A percentile compares a stretch with the other conserved stretches of the same genome.
These are phyloP conservation scores for Bolboschoenus planiculmis DNA, from an alignment of 176 grass and related monocot genomes.

Conservation along the genomic window DNA sequence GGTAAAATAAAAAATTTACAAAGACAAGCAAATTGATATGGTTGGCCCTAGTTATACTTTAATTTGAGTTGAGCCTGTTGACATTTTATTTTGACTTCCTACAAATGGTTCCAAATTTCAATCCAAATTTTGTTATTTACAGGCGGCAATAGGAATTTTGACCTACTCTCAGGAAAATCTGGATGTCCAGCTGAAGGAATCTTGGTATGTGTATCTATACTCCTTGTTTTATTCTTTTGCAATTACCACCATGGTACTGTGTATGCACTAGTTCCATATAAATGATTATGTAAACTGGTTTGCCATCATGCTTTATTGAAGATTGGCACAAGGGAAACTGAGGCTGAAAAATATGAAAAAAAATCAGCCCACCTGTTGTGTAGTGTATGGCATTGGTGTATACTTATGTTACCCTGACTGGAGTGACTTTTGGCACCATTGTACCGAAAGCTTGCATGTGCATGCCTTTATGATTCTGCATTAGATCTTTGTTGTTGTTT, in stretches of 20 bases:
- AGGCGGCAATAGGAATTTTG: constrained; percentile 96
- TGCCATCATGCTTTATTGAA: neutral
- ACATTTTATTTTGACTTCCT: neutral
- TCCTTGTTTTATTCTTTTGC: constrained; percentile 2
- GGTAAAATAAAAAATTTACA: neutral
- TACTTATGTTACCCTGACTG: neutral
- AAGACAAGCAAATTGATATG: neutral
- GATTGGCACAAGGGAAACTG: neutral
- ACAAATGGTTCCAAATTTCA: neutral
- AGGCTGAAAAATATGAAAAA: neutral
- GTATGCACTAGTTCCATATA: neutral
- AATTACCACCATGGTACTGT: neutral
- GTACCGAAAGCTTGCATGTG: neutral
- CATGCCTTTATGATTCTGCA: neutral
- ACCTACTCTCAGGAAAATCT: constrained; percentile 87
- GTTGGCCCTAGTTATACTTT: neutral
- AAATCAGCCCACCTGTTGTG: too few relatives aligned
- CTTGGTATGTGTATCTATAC: constrained; percentile 55
- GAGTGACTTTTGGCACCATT: neutral
- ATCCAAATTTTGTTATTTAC: neutral
- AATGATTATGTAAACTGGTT: neutral
- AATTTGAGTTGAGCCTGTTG: neutral
- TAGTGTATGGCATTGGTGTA: neutral
- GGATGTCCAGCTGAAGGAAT: constrained; percentile 97
- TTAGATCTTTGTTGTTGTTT: neutral